Evolutionary conservation across 495 filamentous ascomycete genomes (phyloP).

Genomic region (Alectoria sarmentosa): DNA sequence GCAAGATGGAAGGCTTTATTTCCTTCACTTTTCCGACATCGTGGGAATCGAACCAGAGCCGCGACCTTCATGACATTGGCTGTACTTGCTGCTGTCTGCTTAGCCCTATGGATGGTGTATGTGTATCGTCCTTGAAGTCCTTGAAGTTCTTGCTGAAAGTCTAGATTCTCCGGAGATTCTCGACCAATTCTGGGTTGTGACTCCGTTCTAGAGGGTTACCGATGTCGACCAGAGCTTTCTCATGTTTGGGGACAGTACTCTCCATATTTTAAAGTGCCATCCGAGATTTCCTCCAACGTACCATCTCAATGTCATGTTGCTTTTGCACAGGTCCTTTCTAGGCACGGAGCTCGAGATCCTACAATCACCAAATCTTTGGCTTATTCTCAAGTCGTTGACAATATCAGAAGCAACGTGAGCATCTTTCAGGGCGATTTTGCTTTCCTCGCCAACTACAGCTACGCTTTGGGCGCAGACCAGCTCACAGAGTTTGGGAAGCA

Average conservation of each 20-base stretch:
- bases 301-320: conserved; percentile 61
- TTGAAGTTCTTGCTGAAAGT: neutral
- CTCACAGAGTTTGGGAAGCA: conserved; percentile 65
- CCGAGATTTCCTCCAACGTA: conserved; percentile 47
- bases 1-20: neutral
- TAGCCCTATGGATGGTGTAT: conserved; percentile 7
- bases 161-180: conserved; percentile 2
- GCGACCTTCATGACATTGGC: neutral
- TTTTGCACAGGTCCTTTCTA: conserved; percentile 70
- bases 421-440: conserved; percentile 49
- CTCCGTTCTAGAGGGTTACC: conserved; percentile 53
- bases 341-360: conserved; percentile 80
- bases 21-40: neutral
- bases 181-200: conserved; percentile 42
- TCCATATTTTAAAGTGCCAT: conserved; percentile 64
- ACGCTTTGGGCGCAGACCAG: conserved; percentile 66
- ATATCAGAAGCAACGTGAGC: conserved; percentile 52
- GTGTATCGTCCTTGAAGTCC: neutral
- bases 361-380: conserved; percentile 51
- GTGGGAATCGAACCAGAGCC: neutral
- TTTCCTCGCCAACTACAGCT: conserved; percentile 63
- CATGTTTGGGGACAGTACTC: conserved; percentile 85
- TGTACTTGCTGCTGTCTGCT: neutral
- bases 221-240: conserved; percentile 51
- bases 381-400: conserved; percentile 50